phyloP scores from a whole-genome alignment of 371 early-diverging fungal species.

The Actinomortierella ambigua region DNA sequence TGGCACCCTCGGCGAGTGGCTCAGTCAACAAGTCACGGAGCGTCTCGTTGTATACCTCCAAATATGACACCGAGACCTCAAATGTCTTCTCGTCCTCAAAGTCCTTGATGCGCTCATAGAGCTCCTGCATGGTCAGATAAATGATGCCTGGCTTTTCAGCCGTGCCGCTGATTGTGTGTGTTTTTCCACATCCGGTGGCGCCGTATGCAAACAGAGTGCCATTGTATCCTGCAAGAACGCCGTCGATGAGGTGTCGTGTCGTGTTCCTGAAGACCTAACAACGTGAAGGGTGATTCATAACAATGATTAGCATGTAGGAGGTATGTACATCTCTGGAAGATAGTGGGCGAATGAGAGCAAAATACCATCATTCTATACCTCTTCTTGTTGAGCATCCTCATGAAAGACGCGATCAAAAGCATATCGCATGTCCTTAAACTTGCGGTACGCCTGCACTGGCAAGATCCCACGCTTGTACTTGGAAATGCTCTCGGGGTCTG shows the following conservation, averaged over 20 bases:
- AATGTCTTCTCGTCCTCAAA: conserved; percentile 53
- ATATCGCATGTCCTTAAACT: conserved; percentile 53
- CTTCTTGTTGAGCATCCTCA: conserved; percentile 57
- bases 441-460: conserved; percentile 29
- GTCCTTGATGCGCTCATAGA: conserved; percentile 64
- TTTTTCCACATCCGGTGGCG: conserved; percentile 87
- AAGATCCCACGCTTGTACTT: conserved; percentile 28
- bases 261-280: conserved; percentile 56
- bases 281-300: background rate
- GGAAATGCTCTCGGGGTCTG: conserved; percentile 49
- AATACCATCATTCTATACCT: conserved; percentile 25
- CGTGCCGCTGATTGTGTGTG: conserved; percentile 72
- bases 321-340: no score
- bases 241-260: conserved; percentile 55
- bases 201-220: conserved; percentile 81
- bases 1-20: conserved; percentile 29
- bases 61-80: conserved; percentile 74
- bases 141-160: conserved; percentile 78
- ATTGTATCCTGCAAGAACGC: conserved; percentile 64
- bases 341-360: no score
- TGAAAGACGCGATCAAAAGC: conserved; percentile 67
- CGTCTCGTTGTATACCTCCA: conserved; percentile 97
- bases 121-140: conserved; percentile 70
- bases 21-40: conserved; percentile 82
- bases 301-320: no score